These are phyloP conservation scores for Colletotrichum ledebouriae DNA, from an alignment of 2,329 filamentous ascomycete species.

Conservation along the genomic window DNA sequence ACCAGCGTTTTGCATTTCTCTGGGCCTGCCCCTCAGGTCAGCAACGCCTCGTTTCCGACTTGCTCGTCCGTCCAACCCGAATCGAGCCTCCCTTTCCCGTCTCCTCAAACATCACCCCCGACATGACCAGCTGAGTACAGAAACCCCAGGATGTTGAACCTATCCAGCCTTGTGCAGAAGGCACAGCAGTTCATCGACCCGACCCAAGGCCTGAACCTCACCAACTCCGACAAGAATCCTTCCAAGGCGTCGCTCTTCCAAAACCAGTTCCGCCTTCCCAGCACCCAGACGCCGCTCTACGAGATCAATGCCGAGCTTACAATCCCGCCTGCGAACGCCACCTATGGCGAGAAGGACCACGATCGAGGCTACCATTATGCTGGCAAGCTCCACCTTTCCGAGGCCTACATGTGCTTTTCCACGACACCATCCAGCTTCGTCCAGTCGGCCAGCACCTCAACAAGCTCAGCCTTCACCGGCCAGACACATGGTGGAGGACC, in stretches of 20 bases:
- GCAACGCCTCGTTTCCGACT: conserved; percentile 9
- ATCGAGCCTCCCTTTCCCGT: conserved; percentile 6
- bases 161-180: conserved; percentile 90
- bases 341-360: conserved; percentile 77
- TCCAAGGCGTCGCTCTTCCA: conserved; percentile 95
- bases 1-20: not conserved
- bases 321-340: conserved; percentile 79
- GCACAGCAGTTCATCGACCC: conserved; percentile 96
- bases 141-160: conserved; percentile 67
- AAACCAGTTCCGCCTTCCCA: conserved; percentile 94
- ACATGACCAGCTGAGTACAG: conserved; percentile 53
- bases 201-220: conserved; percentile 79
- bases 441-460: conserved; percentile 81
- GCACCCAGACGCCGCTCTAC: conserved; percentile 91
- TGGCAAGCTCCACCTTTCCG: conserved; percentile 92
- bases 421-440: conserved; percentile 92
- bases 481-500: conserved; percentile 94
- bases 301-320: conserved; percentile 98
- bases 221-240: conserved; percentile 82
- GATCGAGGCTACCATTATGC: conserved; percentile 88
- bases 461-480: conserved; percentile 88
- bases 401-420: conserved; percentile 96
- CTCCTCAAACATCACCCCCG: conserved; percentile 42
- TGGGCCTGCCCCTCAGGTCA: conserved; percentile 20
- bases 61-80: conserved; percentile 10